Conservation (phyloP, 139 green algal genomes). For the Zygnema circumcarinatum region DNA sequence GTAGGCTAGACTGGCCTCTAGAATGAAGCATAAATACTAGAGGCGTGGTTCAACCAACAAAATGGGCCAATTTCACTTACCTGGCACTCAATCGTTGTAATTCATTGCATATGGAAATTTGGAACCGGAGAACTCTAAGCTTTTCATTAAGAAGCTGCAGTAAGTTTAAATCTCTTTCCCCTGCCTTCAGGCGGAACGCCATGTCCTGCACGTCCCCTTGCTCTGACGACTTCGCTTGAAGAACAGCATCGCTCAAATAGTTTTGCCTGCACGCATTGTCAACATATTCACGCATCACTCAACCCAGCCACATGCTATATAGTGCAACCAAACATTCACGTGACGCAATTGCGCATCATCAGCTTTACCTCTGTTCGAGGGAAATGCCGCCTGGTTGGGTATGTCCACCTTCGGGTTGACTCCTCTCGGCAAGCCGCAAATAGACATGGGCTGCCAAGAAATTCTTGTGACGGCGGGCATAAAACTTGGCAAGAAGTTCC, state of each 20-base stretch:
- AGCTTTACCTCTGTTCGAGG: slow-evolving; percentile 48
- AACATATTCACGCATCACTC: background rate
- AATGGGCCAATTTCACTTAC: no score
- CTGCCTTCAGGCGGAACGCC: slow-evolving; percentile 5
- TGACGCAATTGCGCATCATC: background rate
- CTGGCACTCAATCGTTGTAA: slow-evolving; percentile 5
- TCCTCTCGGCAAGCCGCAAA: slow-evolving; percentile 43
- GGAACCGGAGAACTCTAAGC: slow-evolving; percentile 54
- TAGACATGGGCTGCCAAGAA: slow-evolving; percentile 45
- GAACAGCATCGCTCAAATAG: slow-evolving; percentile 48
- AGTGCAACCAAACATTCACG: background rate
- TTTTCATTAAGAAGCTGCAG: slow-evolving; percentile 50
- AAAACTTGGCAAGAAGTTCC: slow-evolving; percentile 44
- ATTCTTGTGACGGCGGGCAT: slow-evolving; percentile 29
- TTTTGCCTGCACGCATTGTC: slow-evolving; percentile 17
- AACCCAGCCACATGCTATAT: background rate
- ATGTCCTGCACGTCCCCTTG: background rate
- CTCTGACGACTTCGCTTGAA: slow-evolving; percentile 49
- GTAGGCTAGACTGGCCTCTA: no score
- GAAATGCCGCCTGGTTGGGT: slow-evolving; percentile 22
- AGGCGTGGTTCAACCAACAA: no score
- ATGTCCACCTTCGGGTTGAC: slow-evolving; percentile 43
- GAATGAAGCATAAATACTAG: no score
- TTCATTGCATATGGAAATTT: slow-evolving; percentile 41
- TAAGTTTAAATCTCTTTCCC: slow-evolving; percentile 14